Conservation (phyloP, 2,329 filamentous ascomycete genomes). For the Penicillium sp. region DNA sequence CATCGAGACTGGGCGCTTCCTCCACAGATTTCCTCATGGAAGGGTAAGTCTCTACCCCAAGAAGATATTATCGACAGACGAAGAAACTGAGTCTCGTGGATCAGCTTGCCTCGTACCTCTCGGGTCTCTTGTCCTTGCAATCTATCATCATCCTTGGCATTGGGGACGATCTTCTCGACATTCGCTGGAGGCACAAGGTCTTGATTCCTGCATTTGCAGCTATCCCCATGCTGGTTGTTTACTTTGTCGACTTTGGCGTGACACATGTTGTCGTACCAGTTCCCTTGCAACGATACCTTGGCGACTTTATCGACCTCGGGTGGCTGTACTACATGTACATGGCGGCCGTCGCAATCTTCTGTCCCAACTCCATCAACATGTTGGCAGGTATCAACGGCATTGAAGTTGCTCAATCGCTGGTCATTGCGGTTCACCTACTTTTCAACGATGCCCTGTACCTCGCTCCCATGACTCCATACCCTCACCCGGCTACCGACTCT, state of each 20-base stretch:
- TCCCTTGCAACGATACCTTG: constrained; percentile 79
- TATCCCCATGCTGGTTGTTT: constrained; percentile 91
- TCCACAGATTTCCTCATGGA: constrained; percentile 91
- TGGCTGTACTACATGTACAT: constrained; percentile 93
- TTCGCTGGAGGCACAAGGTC: constrained; percentile 98
- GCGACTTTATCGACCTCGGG: constrained; percentile 80
- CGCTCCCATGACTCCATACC: constrained; percentile 70
- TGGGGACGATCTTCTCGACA: constrained; percentile 95
- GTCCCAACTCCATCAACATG: constrained; percentile 98
- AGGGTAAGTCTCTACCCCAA: constrained; percentile 61
- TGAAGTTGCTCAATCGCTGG: constrained; percentile 90
- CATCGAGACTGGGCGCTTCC: constrained; percentile 77
- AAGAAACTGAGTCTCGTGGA: constrained; percentile 9
- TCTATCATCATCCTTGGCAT: constrained; percentile 88
- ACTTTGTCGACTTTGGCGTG: constrained; percentile 98
- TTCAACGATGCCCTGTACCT: constrained; percentile 90
- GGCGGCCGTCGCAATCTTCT: constrained; percentile 95
- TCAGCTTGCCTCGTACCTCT: constrained; percentile 90
- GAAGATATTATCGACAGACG: background rate
- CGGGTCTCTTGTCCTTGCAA: constrained; percentile 89
- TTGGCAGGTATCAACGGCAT: constrained; percentile 99
- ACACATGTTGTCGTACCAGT: constrained; percentile 92
- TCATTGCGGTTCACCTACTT: constrained; percentile 80
- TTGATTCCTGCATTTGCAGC: constrained; percentile 94
- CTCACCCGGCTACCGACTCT: constrained; percentile 91